Base-by-base conservation (phyloP, 2,329 filamentous ascomycete genomes). In the Epichloe hybrida region DNA sequence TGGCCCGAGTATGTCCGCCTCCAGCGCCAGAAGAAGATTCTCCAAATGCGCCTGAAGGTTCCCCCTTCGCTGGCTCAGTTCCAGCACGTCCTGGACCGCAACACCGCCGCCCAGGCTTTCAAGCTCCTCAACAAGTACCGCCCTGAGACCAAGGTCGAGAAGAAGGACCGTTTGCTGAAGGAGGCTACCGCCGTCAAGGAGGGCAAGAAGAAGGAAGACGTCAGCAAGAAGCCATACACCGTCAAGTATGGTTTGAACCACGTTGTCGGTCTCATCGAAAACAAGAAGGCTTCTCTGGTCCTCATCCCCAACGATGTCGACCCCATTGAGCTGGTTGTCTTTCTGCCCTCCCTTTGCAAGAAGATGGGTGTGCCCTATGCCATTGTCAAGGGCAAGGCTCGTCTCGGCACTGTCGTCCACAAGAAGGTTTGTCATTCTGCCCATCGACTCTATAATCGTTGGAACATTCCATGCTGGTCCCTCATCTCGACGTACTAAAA, bases 81-180 rank as follows among this genome's bases (percentile, higher is more conserved):
- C 85, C 84, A 89, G 78, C 86, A 91, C 74, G 89, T 94, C 64
- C 86, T 97, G 66, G 88, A 95, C 82, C 86, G 87, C 76, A 94
- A 95, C 82, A 87, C 91, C 61, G 94, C 94, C 63, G 87, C 89
- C 65, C 91, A 97, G 79, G 80, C 88, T 60, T 93, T 98, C 82
- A 97, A 97, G 83, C 85, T 98, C 69, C 87, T 98, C 70, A 95
- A 95, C 87, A 98, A 98, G 83, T 98, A 98, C 86, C 89, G 91
- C 66, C 93, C 93, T 62, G 93, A 98, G 83, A 94, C 88, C 74
- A 97, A 96, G 84, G 77, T 80, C 65, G 91, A 97, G 85, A 98
- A 98, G 88, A 98, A 97, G 84, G 94, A 98, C 80, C 89, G 93
- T 76, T 81, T 98, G 60, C 83, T 87, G 72, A 89, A 95, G 82